phyloP scores from a whole-genome alignment of 495 filamentous ascomycete species.

The Daldinia concentrica region DNA sequence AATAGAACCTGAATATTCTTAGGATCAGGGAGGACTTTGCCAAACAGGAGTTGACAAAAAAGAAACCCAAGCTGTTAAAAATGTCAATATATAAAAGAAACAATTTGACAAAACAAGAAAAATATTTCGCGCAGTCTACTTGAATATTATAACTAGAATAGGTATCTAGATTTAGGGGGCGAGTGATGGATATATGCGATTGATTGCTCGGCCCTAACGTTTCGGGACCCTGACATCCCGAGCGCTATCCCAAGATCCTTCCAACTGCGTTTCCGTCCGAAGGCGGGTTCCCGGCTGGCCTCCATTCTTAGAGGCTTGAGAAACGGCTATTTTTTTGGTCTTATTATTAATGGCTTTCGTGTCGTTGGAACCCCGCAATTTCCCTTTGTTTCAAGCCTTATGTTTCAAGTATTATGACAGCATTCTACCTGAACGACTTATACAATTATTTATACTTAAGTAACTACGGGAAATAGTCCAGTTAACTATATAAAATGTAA shows the following conservation, averaged over 20 bases:
- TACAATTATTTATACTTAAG: too few species aligned
- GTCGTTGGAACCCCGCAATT: constrained; percentile 15
- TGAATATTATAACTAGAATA: not conserved
- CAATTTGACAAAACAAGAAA: not conserved
- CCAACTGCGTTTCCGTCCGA: not conserved
- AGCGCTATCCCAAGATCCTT: constrained; percentile 32
- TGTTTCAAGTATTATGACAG: constrained; percentile 23
- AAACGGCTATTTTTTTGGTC: not conserved
- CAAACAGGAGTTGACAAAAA: not conserved
- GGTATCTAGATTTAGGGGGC: constrained; percentile 7
- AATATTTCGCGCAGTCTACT: not conserved
- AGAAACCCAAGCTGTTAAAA: not conserved
- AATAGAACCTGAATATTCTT: not conserved
- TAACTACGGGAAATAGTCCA: too few species aligned
- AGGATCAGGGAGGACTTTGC: not conserved
- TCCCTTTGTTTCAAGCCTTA: constrained; percentile 32
- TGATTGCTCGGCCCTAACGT: constrained; percentile 28
- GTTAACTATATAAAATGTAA: too few species aligned
- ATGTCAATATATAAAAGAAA: not conserved
- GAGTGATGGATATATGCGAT: constrained; percentile 6
- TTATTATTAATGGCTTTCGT: constrained; percentile 22
- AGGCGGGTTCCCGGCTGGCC: not conserved
- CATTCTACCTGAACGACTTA: not conserved
- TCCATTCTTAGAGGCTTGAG: not conserved
- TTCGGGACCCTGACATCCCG: constrained; percentile 37